Conservation (phyloP, 2,329 filamentous ascomycete genomes). For the Penicillium sp. region DNA sequence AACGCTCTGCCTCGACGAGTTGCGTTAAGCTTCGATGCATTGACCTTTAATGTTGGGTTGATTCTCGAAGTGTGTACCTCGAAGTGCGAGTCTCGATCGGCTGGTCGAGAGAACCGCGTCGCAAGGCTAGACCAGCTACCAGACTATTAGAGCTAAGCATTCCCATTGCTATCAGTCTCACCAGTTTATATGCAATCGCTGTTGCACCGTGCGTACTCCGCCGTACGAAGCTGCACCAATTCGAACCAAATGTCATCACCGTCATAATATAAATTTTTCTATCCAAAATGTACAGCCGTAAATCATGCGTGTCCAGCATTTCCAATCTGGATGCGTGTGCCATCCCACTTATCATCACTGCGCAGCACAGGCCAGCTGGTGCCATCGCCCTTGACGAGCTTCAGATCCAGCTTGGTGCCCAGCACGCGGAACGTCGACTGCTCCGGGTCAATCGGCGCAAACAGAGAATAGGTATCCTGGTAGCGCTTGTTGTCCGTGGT, state of each 20-base stretch:
- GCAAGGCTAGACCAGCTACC: too few species aligned
- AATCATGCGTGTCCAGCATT: conserved; percentile 65
- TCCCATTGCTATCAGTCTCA: too few species aligned
- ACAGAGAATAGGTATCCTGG: conserved; percentile 72
- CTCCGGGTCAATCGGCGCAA: conserved; percentile 71
- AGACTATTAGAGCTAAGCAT: too few species aligned
- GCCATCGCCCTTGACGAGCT: conserved; percentile 71
- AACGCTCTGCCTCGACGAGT: too few species aligned
- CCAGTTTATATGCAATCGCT: too few species aligned
- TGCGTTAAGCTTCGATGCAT: too few species aligned
- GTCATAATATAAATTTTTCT: conserved; percentile 5
- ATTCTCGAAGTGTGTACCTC: too few species aligned
- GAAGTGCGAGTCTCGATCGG: too few species aligned
- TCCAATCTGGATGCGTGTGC: conserved; percentile 88
- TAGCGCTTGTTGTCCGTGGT: conserved; percentile 87
- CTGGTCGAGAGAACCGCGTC: too few species aligned
- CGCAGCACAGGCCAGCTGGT: conserved; percentile 83
- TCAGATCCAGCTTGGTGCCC: conserved; percentile 86
- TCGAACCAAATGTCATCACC: conserved; percentile 9
- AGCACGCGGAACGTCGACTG: conserved; percentile 79
- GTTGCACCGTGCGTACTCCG: not conserved
- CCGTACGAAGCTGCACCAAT: not conserved
- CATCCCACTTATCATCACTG: conserved; percentile 70
- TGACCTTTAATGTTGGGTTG: too few species aligned
- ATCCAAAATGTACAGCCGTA: conserved; percentile 6